Evolutionary conservation across 2,329 filamentous ascomycete species (phyloP).

Genomic region (Exophiala aquamarina): DNA sequence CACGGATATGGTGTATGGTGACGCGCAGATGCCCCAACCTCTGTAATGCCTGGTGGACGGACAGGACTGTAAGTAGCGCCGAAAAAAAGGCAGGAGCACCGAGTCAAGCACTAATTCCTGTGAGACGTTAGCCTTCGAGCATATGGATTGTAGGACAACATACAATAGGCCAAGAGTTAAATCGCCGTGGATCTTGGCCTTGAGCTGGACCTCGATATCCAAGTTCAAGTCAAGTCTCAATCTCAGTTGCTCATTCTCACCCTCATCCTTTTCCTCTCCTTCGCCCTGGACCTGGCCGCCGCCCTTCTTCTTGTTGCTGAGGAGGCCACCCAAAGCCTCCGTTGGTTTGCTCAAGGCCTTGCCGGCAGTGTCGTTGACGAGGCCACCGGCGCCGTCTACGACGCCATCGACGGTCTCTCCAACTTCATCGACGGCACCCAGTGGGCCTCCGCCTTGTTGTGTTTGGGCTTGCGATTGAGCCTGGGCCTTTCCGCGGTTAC

Average conservation of each 20-base stretch:
- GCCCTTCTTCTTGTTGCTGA: conserved; percentile 22
- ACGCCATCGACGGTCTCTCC: conserved; percentile 51
- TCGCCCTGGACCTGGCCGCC: conserved; percentile 38
- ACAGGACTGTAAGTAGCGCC: background rate
- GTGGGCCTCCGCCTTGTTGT: conserved; percentile 45
- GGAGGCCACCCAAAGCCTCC: conserved; percentile 41
- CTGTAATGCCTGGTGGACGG: background rate
- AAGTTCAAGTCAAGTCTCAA: conserved; percentile 60
- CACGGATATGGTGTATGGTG: background rate
- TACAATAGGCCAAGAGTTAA: conserved; percentile 55
- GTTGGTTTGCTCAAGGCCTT: conserved; percentile 40
- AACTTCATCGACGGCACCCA: conserved; percentile 59
- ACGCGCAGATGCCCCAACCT: background rate
- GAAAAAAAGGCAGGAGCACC: background rate
- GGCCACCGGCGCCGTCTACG: conserved; percentile 46
- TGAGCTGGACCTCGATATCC: conserved; percentile 63
- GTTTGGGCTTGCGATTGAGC: conserved; percentile 45
- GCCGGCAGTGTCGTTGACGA: conserved; percentile 57
- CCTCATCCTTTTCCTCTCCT: conserved; percentile 16
- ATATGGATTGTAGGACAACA: conserved; percentile 27
- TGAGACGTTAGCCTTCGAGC: conserved; percentile 22
- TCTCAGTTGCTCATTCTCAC: conserved; percentile 44
- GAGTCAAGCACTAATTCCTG: conserved; percentile 26
- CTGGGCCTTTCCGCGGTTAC: conserved; percentile 36
- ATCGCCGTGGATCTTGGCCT: conserved; percentile 66